Evolutionary conservation across 331 rosid species (phyloP), one percentile per base, ranked within the genome.

Genomic region (Cucumis variabilis): DNA sequence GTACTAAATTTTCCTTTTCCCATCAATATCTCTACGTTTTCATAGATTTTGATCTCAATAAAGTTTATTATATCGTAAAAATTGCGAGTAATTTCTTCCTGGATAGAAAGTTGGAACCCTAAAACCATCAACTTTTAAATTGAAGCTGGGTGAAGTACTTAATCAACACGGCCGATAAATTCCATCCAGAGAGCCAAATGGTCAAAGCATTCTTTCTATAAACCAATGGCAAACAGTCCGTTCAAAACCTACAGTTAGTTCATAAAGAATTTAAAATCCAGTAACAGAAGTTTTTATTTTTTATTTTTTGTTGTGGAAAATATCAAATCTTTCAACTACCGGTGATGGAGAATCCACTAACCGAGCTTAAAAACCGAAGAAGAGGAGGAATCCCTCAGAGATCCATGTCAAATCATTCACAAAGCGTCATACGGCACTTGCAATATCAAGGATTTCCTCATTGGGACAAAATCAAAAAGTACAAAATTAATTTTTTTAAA

Each of bases 391-490:
- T 68, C 89, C 92, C 90, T 86, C 90, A 86, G 92, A 90, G 62
- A 88, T 88, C 90, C 90, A 89, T 85, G 73, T 84, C 86, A 87
- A 67, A 90, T 90, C 92, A 90, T 44, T 46, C 79, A 46, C 67
- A 44, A 55, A 84, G 95, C 93, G 97, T 94, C 98, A 93, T 93
- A 96, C 97, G 97, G 95, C 98, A 94, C 98, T 94, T 96, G 98
- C 97, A 89, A 88, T 89, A 67, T 71, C 44, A 96, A 95, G 97
- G 87, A 88, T 87, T 76, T 96, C 96, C 88, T 96, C 98, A 94
- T 46, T 15, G 97, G 94, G 92, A 17, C 24, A 27, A 5, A 58
- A 3, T 30, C 68, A 13, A 1, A 24, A 44, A 44, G 9, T 44
- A 16, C 24, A 2, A 37, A 37, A 4, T 33, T 37, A 14, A 53